Conservation (phyloP, 148 eudicot genomes). For the Cornus controversa region DNA sequence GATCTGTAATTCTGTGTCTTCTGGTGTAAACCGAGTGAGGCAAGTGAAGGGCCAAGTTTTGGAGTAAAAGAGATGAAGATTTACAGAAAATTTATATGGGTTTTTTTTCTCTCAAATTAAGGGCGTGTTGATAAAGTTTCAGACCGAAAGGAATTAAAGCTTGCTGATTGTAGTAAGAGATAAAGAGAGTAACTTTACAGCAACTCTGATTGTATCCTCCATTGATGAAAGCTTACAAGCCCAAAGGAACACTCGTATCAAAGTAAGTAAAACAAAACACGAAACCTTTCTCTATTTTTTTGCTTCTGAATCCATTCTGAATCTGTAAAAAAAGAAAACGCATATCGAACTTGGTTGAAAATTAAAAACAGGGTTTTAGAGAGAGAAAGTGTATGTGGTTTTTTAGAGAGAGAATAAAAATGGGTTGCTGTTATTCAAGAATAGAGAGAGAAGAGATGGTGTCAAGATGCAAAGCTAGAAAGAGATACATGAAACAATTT, state of each 20-base stretch:
- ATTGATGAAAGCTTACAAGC: conserved; percentile 11
- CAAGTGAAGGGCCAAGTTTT: neutral
- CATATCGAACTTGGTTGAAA: neutral
- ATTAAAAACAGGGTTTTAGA: neutral
- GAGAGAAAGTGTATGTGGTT: neutral
- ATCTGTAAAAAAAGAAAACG: neutral
- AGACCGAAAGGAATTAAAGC: too few relatives aligned
- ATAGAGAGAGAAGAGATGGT: conserved; percentile 80
- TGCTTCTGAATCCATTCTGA: neutral
- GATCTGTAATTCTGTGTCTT: too few relatives aligned
- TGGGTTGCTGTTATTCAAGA: conserved; percentile 84
- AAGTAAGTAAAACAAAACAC: neutral
- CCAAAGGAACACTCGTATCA: neutral
- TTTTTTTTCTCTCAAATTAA: neutral
- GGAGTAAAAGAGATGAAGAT: neutral
- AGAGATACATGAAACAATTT: conserved; percentile 77
- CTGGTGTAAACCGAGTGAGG: neutral
- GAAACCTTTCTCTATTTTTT: neutral
- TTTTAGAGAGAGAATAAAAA: conserved; percentile 21
- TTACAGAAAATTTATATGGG: neutral
- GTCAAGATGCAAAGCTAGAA: conserved; percentile 73
- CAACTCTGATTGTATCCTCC: neutral
- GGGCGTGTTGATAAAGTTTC: neutral
- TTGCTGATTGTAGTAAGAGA: neutral
- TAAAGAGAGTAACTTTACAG: neutral